phyloP scores from a whole-genome alignment of 78 protist genomes.

The Dictyostelium brefeldianum region DNA sequence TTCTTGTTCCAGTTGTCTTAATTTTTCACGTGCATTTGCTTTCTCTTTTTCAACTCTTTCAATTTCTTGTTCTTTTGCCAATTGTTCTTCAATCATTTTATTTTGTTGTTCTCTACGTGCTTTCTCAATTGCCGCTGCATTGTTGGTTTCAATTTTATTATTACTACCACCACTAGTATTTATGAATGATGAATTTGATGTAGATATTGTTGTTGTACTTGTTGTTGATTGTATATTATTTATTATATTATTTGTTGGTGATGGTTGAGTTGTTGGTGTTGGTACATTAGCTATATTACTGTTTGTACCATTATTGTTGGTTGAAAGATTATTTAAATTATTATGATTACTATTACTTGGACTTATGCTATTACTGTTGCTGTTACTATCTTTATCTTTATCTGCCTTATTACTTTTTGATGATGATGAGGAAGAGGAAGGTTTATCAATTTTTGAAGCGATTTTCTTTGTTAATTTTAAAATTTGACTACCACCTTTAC shows the following conservation, averaged over 20 bases:
- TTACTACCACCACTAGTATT: background rate
- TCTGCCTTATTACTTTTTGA: background rate
- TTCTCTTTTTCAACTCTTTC: constrained; percentile 58
- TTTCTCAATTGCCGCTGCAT: background rate
- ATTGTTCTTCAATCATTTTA: constrained; percentile 46
- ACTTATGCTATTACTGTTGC: background rate
- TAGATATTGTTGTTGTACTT: background rate
- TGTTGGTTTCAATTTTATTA: background rate
- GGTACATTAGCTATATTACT: background rate
- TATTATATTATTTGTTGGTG: background rate
- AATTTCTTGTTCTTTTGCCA: constrained; percentile 60
- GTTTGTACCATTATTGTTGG: background rate
- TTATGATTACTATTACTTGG: constrained; percentile 9
- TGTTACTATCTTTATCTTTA: background rate
- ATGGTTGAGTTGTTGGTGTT: constrained; percentile 5
- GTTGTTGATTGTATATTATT: background rate
- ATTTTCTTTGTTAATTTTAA: constrained; percentile 46
- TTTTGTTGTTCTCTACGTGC: constrained; percentile 8
- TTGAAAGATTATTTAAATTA: background rate
- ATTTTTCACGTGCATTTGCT: constrained; percentile 68
- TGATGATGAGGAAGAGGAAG: background rate
- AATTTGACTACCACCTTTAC: constrained; percentile 74
- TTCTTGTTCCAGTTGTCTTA: constrained; percentile 71
- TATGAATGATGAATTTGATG: background rate
- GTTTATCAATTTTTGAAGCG: constrained; percentile 35